Evolutionary conservation across 345 rosid genomes (phyloP), one percentile per base, ranked within the genome.

Genomic region (Draba incana): DNA sequence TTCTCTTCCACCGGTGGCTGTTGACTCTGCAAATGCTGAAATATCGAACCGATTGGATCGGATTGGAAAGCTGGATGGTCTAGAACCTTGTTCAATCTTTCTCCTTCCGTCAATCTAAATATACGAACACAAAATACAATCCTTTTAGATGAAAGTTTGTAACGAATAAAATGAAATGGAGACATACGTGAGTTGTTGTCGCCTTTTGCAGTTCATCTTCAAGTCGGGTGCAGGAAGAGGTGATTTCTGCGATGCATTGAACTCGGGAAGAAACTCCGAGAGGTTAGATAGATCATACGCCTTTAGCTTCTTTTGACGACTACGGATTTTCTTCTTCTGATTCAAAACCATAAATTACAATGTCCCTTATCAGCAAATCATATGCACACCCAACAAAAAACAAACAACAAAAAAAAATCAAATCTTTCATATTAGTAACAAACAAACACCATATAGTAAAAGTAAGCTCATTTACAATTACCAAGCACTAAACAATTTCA

Each of bases 261-360:
- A 46, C 69, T 88, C 95, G 0, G 95, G 99, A 48, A 94, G 97
- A 79, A 85, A 84, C 42, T 94, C 95, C 0, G 88, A 74, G 52
- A 91, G 92, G 13, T 67, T 15, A 38, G 99, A 70, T 61, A 94
- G 87, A 58, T 89, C 88, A 72, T 81, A 85, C 15, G 82, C 88
- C 75, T 83, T 89, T 77, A 89, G 79, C 72, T 86, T 91, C 79
- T 80, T 86, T 73, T 85, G 91, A 13, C 88, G 82, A 20, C 87
- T 72, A 9, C 81, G 80, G 16, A 56, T 70, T 60, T 80, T 86
- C 74, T 78, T 84, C 57, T 83, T 87, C 88, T 86, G 87, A 33
- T 55, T 38, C 37, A 60, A 72, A 53, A 0, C 12, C 20, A 20
- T 20, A 20, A 60, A 4, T 12, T 6, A 57, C 0, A 55, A 53